Evolutionary conservation across 495 filamentous ascomycete genomes (phyloP), one percentile per base, ranked within the genome.

Genomic region (Acidomyces sp.): DNA sequence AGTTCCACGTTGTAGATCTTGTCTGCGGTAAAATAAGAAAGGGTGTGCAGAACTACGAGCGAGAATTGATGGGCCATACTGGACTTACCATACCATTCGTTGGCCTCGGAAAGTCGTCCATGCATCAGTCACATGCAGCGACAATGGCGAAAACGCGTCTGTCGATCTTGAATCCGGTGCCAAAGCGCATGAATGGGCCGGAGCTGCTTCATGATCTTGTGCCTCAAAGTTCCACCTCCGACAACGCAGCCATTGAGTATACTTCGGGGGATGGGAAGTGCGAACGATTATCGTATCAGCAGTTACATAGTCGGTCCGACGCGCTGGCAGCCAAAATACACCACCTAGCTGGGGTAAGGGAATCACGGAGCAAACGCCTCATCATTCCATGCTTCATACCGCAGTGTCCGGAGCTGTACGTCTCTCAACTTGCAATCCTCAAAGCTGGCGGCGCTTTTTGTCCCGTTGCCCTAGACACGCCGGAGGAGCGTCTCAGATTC

Each of bases 361-460:
- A 12, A 26, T 1, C 18, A 37, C 2, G 18, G 5, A 27, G 10
- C 4, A 13, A 24, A 27, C 20, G 29, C 24, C 35, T 27, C 22
- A 65, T 85, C n/a, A 65, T 90, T 13, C 84, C 85, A 0, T 62
- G 90, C 6, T 67, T 86, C 6, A 52, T 85, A 4, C 73, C 75
- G 6, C 84, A 90, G 54, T 75, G 69, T 4, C 68, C 73, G 15
- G 65, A 74, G 17, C 66, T 93, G 7, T 93, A 90, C 52, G 64
- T 85, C 37, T 57, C 79, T 0, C 67, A 78, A 32, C 54, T 92
- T 4, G 84, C 75, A 0, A 75, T 84, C 34, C 65, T 90, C 10
- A 83, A 82, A 49, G 72, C 76, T 5, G 85, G 85, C 0, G 80
- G 65, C 5, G 81, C 83, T 5, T 90, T 92, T 47, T 88, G 84